These are phyloP conservation scores for Kurtzmaniella cleridarum DNA, from an alignment of 805 yeast genomes.

Conservation along the genomic window DNA sequence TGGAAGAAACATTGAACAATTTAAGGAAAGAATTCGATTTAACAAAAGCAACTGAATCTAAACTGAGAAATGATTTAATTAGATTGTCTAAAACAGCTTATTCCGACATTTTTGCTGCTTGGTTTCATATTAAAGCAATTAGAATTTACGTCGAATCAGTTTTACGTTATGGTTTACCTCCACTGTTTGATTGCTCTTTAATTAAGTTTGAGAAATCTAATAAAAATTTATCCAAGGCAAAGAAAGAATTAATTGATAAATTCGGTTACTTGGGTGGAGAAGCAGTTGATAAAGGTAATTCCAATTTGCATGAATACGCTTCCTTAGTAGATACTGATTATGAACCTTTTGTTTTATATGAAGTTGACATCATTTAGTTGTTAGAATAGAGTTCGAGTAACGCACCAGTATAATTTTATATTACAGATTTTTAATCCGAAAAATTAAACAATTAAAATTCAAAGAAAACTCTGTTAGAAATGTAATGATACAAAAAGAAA, in stretches of 20 bases:
- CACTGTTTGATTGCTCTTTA: constrained; percentile 62
- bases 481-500: too few relatives aligned
- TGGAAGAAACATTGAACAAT: constrained; percentile 67
- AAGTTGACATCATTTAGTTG: constrained; percentile 29
- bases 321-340: constrained; percentile 90
- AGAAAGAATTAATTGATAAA: constrained; percentile 61
- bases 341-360: constrained; percentile 91
- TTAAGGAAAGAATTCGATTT: constrained; percentile 74
- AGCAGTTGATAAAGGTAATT: constrained; percentile 66
- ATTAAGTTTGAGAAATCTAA: constrained; percentile 38
- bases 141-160: constrained; percentile 91
- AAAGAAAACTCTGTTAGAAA: too few relatives aligned
- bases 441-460: too few relatives aligned
- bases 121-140: constrained; percentile 87
- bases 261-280: constrained; percentile 91
- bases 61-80: constrained; percentile 67
- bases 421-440: too few relatives aligned
- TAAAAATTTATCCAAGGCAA: constrained; percentile 49
- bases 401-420: too few relatives aligned
- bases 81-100: constrained; percentile 88
- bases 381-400: neutral
- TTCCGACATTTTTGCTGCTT: constrained; percentile 73
- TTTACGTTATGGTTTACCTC: constrained; percentile 94
- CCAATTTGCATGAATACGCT: constrained; percentile 77
- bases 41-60: constrained; percentile 69